Conservation (phyloP, 495 filamentous ascomycete species). For the Penicillium robsamsonii region DNA sequence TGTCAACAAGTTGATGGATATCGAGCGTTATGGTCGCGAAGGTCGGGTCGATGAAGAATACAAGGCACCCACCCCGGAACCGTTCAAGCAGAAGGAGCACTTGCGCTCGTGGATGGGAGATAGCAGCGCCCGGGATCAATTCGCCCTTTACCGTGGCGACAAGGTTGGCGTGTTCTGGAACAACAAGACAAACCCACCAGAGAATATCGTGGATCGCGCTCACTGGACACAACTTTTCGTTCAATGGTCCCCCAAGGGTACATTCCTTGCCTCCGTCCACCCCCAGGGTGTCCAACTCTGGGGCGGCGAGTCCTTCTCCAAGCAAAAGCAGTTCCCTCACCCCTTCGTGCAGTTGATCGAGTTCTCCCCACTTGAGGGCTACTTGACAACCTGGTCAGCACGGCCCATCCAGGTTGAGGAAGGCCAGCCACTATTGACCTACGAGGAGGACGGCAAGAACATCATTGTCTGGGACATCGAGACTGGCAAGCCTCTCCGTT, state of each 20-base stretch:
- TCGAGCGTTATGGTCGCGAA: slow-evolving; percentile 92
- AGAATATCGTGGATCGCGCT: slow-evolving; percentile 81
- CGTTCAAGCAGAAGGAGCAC: slow-evolving; percentile 89
- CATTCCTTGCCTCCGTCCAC: slow-evolving; percentile 91
- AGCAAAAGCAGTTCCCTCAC: slow-evolving; percentile 89
- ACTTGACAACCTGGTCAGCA: slow-evolving; percentile 94
- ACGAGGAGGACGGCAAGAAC: slow-evolving; percentile 97
- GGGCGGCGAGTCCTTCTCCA: slow-evolving; percentile 85
- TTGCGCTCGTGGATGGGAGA: slow-evolving; percentile 90
- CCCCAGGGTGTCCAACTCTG: slow-evolving; percentile 94
- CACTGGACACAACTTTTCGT: slow-evolving; percentile 98
- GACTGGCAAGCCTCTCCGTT: slow-evolving; percentile 83
- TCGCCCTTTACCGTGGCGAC: slow-evolving; percentile 86
- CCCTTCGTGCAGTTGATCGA: slow-evolving; percentile 93
- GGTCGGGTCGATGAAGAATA: slow-evolving; percentile 91
- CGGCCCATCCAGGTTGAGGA: slow-evolving; percentile 88
- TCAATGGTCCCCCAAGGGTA: slow-evolving; percentile 95
- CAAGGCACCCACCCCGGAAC: slow-evolving; percentile 68
- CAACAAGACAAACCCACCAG: slow-evolving; percentile 86
- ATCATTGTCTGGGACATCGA: slow-evolving; percentile 98
- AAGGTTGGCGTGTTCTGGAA: slow-evolving; percentile 96
- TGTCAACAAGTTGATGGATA: slow-evolving; percentile 97
- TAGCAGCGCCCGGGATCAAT: slow-evolving; percentile 83
- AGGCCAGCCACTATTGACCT: slow-evolving; percentile 67
- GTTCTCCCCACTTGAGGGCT: slow-evolving; percentile 91